Conservation (phyloP, 2,329 filamentous ascomycete species). For the Aureobasidium mangrovei region DNA sequence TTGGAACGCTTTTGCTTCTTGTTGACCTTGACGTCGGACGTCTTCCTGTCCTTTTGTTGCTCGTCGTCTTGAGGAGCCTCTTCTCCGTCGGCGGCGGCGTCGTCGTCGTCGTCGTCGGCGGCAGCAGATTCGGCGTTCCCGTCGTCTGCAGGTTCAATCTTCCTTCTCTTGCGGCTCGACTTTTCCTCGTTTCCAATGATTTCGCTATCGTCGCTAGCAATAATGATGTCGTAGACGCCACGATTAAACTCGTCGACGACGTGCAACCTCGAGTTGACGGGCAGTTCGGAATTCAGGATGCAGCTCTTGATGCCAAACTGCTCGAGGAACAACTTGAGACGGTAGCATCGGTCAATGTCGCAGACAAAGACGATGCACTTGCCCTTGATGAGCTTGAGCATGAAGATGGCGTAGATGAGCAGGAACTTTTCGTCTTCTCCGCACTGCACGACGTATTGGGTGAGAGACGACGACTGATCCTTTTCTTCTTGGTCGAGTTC, state of each 20-base stretch:
- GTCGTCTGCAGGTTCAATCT: slow-evolving; percentile 17
- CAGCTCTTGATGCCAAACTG: slow-evolving; percentile 93
- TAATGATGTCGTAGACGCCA: slow-evolving; percentile 94
- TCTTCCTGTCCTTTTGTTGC: slow-evolving; percentile 31
- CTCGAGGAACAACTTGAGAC: slow-evolving; percentile 88
- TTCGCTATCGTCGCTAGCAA: slow-evolving; percentile 87
- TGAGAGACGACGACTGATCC: slow-evolving; percentile 40
- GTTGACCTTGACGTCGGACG: slow-evolving; percentile 26
- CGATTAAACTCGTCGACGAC: slow-evolving; percentile 97
- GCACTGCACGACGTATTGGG: slow-evolving; percentile 69
- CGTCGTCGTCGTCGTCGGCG: slow-evolving; percentile 15
- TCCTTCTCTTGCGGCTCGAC: slow-evolving; percentile 21
- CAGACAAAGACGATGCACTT: slow-evolving; percentile 81
- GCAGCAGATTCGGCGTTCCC: slow-evolving; percentile 18
- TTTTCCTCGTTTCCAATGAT: slow-evolving; percentile 59
- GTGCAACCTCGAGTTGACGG: slow-evolving; percentile 85
- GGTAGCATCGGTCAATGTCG: slow-evolving; percentile 82
- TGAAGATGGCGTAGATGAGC: slow-evolving; percentile 87
- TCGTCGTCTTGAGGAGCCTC: slow-evolving; percentile 20
- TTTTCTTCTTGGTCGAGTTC: slow-evolving; percentile 77
- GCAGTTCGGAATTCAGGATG: slow-evolving; percentile 87
- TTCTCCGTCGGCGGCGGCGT: slow-evolving; percentile 18
- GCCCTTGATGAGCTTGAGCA: slow-evolving; percentile 85
- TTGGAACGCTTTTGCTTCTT: slow-evolving; percentile 57
- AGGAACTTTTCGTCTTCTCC: slow-evolving; percentile 98